Evolutionary conservation across 495 filamentous ascomycete genomes (phyloP), one percentile per base, ranked within the genome.

Genomic region (Talaromyces stipitatus): DNA sequence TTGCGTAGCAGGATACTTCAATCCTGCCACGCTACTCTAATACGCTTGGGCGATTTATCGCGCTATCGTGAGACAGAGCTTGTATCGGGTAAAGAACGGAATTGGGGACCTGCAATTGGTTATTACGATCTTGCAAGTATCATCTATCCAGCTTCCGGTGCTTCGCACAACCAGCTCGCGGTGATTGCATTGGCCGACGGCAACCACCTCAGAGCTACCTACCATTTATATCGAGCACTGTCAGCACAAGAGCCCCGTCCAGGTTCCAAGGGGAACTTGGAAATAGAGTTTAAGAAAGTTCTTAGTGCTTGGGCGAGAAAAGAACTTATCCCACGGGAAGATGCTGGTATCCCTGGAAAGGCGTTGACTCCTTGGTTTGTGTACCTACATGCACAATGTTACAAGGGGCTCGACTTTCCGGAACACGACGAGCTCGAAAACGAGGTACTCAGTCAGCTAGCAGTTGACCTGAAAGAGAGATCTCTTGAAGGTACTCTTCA

Each of bases 1-100:
- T 62, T 86, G 36, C 78, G 81, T 36, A 62, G 75, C 12, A 69
- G 78, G 32, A 79, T 92, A 54, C 78, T 90, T 6, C 67, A 73
- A 54, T 92, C 89, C 12, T 96, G 91, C 70, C 86, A 96, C 72
- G 82, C 84, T 51, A 88, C 88, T 8, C 79, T 97, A 27, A 85
- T 96, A 46, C 87, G 83, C 55, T 82, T 98, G 9, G 94, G 94
- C 45, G 94, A 98, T 66, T 80, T 98, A 27, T 91, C 90, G 30
- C 84, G 94, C 60, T 98, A 97, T 67, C 86, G 95, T 46, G 90
- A 91, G 65, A 83, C 84, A 24, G 81, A 88, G 66, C 66, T 79
- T 38, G 71, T 73, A 32, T 75, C 74, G 58, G 24, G 24, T 20
- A 85, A 87, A 71, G 77, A 87, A 56, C 83, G 79, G 50, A 85